phyloP scores from a whole-genome alignment of 2,329 filamentous ascomycete species.

The Pyrenochaeta sp. region DNA sequence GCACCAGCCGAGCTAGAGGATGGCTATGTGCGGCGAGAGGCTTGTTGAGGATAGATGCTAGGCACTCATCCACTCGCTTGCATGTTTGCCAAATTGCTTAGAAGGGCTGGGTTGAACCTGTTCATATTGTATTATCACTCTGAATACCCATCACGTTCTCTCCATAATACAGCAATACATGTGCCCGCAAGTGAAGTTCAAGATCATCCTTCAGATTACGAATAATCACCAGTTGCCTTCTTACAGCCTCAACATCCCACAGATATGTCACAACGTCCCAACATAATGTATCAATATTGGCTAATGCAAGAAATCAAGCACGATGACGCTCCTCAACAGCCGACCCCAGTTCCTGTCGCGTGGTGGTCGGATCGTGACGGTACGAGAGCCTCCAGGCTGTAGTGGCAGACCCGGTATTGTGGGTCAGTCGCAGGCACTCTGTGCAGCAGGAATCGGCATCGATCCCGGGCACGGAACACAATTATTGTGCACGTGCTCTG shows the following conservation, averaged over 20 bases:
- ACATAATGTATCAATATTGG: no score
- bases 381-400: background rate
- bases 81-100: background rate
- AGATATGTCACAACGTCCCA: no score
- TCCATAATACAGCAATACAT: background rate
- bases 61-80: background rate
- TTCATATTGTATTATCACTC: background rate
- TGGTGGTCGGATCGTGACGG: background rate
- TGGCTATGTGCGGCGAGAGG: background rate
- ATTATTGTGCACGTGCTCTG: background rate
- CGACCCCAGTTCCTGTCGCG: background rate
- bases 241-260: background rate
- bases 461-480: background rate
- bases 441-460: background rate
- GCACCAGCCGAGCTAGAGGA: background rate
- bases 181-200: background rate
- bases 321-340: background rate
- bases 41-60: background rate
- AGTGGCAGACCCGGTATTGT: background rate
- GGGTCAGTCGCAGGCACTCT: background rate
- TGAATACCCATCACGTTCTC: background rate
- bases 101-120: background rate
- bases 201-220: no score
- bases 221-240: no score
- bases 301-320: background rate